A percentile compares a stretch with the other conserved stretches of the same genome.
Evolutionary conservation across 352 stramenopile species (phyloP).

Genomic region (Phytophthora pini): DNA sequence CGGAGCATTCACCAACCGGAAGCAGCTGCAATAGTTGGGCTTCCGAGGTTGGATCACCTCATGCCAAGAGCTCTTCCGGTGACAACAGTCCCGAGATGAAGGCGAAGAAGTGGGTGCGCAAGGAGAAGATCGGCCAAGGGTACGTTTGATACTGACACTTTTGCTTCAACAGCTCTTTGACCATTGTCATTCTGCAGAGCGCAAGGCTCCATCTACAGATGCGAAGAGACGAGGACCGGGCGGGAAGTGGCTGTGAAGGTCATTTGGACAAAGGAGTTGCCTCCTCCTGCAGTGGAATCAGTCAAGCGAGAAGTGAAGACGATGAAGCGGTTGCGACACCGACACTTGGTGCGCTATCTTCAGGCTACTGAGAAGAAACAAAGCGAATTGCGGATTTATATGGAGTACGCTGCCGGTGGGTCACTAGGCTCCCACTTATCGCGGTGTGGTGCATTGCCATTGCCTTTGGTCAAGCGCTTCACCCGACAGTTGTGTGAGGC

Average conservation of each 20-base stretch:
- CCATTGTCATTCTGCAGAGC: constrained; percentile 33
- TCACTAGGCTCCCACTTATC: constrained; percentile 73
- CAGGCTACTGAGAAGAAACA: constrained; percentile 67
- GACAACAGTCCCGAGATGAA: constrained; percentile 20
- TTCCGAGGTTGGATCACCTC: constrained; percentile 32
- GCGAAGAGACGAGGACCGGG: constrained; percentile 56
- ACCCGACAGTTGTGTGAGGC: constrained; percentile 84
- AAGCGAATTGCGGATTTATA: constrained; percentile 79
- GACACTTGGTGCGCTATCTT: constrained; percentile 69
- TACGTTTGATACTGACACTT: constrained; percentile 27
- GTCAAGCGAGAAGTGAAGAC: constrained; percentile 74
- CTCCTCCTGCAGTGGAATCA: constrained; percentile 49
- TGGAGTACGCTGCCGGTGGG: constrained; percentile 88
- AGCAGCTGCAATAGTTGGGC: constrained; percentile 30
- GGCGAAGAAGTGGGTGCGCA: constrained; percentile 58
- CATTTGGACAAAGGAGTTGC: constrained; percentile 67
- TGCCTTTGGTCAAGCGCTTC: constrained; percentile 64
- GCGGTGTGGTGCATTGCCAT: constrained; percentile 46
- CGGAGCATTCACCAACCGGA: constrained; percentile 40
- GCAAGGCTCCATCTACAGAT: constrained; percentile 79
- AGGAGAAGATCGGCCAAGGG: constrained; percentile 85
- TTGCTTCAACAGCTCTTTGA: constrained; percentile 4
- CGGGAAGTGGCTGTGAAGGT: constrained; percentile 73
- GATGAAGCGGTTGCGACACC: constrained; percentile 70
- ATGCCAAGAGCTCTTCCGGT: constrained; percentile 22